A percentile compares a stretch with the other conserved stretches of the same genome.
Evolutionary conservation across 2,329 filamentous ascomycete genomes (phyloP).

Genomic region (Pseudogymnoascus sp.): DNA sequence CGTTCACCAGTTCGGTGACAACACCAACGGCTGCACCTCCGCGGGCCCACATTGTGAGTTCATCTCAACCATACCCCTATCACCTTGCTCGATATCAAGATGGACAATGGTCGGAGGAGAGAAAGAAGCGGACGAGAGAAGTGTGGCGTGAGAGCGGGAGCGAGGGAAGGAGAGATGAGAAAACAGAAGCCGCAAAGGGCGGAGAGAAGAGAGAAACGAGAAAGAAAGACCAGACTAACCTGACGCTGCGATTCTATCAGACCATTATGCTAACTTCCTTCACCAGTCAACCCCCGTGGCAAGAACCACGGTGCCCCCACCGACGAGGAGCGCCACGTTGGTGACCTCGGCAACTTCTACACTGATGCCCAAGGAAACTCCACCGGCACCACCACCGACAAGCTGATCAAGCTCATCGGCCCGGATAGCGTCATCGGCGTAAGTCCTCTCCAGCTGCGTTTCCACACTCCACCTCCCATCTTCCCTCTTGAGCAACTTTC

Average conservation of each 20-base stretch:
- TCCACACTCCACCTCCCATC: background rate
- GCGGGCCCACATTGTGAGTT: conserved; percentile 91
- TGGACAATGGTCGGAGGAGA: background rate
- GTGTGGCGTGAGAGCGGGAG: conserved; percentile 8
- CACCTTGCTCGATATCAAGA: background rate
- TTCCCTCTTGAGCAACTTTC: background rate
- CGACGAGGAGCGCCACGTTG: conserved; percentile 85
- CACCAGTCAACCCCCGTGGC: conserved; percentile 82
- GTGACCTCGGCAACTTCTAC: conserved; percentile 95
- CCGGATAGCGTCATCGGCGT: conserved; percentile 91
- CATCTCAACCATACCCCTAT: background rate
- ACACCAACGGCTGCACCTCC: conserved; percentile 99
- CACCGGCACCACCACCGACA: conserved; percentile 73
- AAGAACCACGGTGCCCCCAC: conserved; percentile 85
- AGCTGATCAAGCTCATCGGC: conserved; percentile 89
- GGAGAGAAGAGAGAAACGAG: background rate
- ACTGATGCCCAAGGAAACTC: conserved; percentile 89
- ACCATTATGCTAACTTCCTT: background rate
- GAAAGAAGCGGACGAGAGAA: background rate
- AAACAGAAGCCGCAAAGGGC: no score
- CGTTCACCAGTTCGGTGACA: conserved; percentile 98
- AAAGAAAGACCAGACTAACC: background rate
- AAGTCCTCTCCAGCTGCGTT: conserved; percentile 32
- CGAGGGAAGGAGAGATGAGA: background rate
- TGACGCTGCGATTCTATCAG: conserved; percentile 10